Conservation (phyloP, 805 yeast genomes). For the Candida coquimbonensis region DNA sequence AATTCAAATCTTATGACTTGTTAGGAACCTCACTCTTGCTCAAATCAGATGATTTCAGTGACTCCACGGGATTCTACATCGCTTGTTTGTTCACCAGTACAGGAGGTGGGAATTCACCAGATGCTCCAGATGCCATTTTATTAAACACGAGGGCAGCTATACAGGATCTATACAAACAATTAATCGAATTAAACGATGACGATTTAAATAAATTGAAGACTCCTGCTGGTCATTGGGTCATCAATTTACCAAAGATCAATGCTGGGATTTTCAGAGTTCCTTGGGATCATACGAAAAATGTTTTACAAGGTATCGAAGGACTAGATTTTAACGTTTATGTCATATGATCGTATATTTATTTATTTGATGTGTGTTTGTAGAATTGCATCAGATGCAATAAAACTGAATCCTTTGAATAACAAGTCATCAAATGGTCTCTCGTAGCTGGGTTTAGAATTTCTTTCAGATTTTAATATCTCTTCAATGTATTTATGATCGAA, state of each 20-base stretch:
- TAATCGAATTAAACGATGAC: constrained; percentile 11
- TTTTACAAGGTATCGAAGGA: constrained; percentile 28
- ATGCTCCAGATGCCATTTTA: constrained; percentile 40
- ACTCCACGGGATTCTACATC: constrained; percentile 19
- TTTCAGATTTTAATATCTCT: constrained; percentile 28
- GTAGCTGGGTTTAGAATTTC: no score
- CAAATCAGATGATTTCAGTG: constrained; percentile 24
- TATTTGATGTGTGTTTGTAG: constrained; percentile 22
- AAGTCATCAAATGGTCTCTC: constrained; percentile 10
- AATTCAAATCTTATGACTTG: constrained; percentile 25
- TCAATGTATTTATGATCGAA: constrained; percentile 70
- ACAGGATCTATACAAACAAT: constrained; percentile 35
- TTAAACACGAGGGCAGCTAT: constrained; percentile 45
- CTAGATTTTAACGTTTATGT: constrained; percentile 41
- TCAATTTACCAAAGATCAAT: constrained; percentile 73
- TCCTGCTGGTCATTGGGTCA: constrained; percentile 15
- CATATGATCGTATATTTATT: constrained; percentile 13
- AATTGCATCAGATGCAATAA: constrained; percentile 33
- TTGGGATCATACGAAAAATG: constrained; percentile 61
- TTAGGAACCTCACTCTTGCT: constrained; percentile 52
- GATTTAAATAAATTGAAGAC: not conserved
- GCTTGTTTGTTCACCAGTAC: constrained; percentile 74
- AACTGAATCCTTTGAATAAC: constrained; percentile 38
- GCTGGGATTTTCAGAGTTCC: constrained; percentile 78
- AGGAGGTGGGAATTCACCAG: constrained; percentile 38